Percentiles rank a stretch among this genome's conserved stretches.
These are phyloP conservation scores for Candida sanyaensis DNA, from an alignment of 1,139 yeast species.

Conservation along the genomic window DNA sequence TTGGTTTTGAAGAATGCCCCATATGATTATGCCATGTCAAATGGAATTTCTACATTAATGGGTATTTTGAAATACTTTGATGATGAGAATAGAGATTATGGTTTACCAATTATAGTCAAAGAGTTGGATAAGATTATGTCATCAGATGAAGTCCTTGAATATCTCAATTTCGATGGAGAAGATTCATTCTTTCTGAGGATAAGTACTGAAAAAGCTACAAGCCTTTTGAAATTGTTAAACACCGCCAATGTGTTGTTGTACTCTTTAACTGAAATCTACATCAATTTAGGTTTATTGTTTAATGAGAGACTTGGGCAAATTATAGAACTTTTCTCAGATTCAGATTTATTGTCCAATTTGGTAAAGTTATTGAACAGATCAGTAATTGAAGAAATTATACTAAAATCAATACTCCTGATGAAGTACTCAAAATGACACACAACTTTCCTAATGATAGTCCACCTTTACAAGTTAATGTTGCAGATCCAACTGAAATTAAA, in stretches of 20 bases:
- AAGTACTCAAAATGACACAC: constrained; percentile 47
- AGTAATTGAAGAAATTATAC: constrained; percentile 55
- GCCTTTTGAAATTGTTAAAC: constrained; percentile 34
- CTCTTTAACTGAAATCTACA: constrained; percentile 53
- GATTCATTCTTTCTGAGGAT: constrained; percentile 31
- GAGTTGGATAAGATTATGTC: constrained; percentile 17
- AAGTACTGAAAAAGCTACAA: constrained; percentile 29
- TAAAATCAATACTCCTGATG: constrained; percentile 51
- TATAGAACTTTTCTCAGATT: constrained; percentile 40
- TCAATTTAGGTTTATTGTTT: constrained; percentile 52
- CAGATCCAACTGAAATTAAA: constrained; percentile 33
- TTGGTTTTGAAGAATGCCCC: constrained; percentile 54
- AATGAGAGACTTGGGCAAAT: constrained; percentile 51
- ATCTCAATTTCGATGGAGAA: constrained; percentile 18
- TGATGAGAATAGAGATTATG: constrained; percentile 55
- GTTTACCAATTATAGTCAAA: constrained; percentile 30
- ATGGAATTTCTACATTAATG: constrained; percentile 52
- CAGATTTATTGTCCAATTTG: constrained; percentile 30
- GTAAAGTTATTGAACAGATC: constrained; percentile 49
- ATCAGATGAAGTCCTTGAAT: constrained; percentile 18
- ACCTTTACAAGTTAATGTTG: constrained; percentile 37
- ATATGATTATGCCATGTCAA: constrained; percentile 59
- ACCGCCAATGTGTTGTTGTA: constrained; percentile 41
- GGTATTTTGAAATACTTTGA: constrained; percentile 59
- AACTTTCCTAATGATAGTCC: constrained; percentile 31